Conservation (phyloP, 2,329 filamentous ascomycete genomes). For the Alternaria ventricosa region DNA sequence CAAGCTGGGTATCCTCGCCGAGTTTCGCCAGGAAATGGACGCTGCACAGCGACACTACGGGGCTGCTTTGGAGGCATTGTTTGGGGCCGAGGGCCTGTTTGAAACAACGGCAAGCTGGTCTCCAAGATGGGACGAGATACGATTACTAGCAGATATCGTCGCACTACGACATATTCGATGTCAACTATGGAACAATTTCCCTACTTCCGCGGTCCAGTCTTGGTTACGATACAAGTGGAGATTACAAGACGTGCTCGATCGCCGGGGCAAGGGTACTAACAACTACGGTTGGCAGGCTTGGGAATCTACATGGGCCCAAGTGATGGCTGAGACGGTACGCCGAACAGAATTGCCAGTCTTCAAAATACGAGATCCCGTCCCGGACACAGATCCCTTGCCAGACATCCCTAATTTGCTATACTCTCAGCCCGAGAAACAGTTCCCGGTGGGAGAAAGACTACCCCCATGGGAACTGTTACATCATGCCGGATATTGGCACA, state of each 20-base stretch:
- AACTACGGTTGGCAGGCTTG: constrained; percentile 96
- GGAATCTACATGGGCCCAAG: constrained; percentile 75
- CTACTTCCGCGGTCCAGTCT: constrained; percentile 77
- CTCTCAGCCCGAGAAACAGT: constrained; percentile 59
- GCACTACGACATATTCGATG: constrained; percentile 83
- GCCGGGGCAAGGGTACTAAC: constrained; percentile 80
- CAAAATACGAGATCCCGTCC: constrained; percentile 29
- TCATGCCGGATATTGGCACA: constrained; percentile 68
- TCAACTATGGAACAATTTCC: constrained; percentile 78
- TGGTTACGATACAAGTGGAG: constrained; percentile 81
- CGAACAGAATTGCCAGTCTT: constrained; percentile 59
- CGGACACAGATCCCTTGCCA: constrained; percentile 35
- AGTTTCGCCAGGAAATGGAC: constrained; percentile 93
- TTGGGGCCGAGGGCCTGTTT: constrained; percentile 79
- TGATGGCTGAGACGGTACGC: constrained; percentile 66
- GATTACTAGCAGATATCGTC: constrained; percentile 82
- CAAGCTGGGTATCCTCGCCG: constrained; percentile 87
- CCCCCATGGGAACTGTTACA: constrained; percentile 66
- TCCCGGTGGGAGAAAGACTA: constrained; percentile 57
- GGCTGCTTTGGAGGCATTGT: constrained; percentile 81
- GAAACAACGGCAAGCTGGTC: constrained; percentile 91
- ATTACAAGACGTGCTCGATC: constrained; percentile 78
- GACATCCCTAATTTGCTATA: constrained; percentile 49
- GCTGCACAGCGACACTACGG: constrained; percentile 84
- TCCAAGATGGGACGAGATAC: constrained; percentile 88